Conservation (phyloP, 805 yeast species). For the Candida argentea region DNA sequence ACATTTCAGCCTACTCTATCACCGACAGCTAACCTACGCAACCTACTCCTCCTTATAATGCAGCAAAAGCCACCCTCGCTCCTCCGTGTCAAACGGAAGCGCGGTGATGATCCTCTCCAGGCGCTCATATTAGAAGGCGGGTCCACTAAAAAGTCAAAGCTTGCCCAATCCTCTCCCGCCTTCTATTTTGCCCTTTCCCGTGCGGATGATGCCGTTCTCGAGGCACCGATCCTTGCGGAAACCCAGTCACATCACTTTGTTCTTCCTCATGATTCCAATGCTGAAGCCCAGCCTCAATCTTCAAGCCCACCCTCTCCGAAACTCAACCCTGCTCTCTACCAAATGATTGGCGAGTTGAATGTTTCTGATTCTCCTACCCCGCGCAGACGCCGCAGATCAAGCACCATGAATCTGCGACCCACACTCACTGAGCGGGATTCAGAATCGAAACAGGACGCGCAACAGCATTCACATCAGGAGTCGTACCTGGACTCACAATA, state of each 20-base stretch:
- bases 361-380: slow-evolving; percentile 15
- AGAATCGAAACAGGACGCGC: slow-evolving; percentile 2
- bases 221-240: slow-evolving; percentile 4
- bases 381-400: slow-evolving; percentile 7
- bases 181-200: slow-evolving; percentile 25
- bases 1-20: too few relatives aligned
- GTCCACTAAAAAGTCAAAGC: slow-evolving; percentile 30
- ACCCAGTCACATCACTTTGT: not conserved
- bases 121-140: slow-evolving; percentile 50
- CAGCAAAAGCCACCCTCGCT: slow-evolving; percentile 60
- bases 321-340: slow-evolving; percentile 26
- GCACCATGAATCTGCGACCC: not conserved
- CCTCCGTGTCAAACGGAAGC: slow-evolving; percentile 75
- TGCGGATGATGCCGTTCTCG: slow-evolving; percentile 20
- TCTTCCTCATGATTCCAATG: too few relatives aligned
- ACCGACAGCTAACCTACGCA: not conserved
- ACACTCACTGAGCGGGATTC: too few relatives aligned
- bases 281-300: not conserved
- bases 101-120: slow-evolving; percentile 82
- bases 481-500: slow-evolving; percentile 42
- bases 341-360: slow-evolving; percentile 30
- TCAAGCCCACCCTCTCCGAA: slow-evolving; percentile 9
- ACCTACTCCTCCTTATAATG: slow-evolving; percentile 2
- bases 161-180: slow-evolving; percentile 14
- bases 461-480: too few relatives aligned